A percentile compares a stretch with the other conserved stretches of the same genome.
These are phyloP conservation scores for Mycena chlorophos DNA, from an alignment of 768 basidiomycete species.

Conservation along the genomic window DNA sequence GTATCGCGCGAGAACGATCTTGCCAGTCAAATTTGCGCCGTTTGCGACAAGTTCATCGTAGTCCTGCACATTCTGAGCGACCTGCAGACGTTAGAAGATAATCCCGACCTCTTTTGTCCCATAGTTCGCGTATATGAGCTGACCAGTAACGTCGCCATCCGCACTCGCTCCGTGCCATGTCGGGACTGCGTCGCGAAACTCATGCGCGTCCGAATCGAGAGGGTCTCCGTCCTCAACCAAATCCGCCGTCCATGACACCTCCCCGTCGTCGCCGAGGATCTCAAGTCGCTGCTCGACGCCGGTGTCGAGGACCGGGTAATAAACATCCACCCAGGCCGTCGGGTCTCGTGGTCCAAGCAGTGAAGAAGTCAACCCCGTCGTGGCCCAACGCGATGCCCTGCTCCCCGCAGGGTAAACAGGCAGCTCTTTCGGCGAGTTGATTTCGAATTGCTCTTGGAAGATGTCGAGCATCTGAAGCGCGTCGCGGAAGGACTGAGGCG, in stretches of 20 bases:
- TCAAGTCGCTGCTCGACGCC: constrained; percentile 68
- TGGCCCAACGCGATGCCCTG: constrained; percentile 63
- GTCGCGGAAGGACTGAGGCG: constrained; percentile 56
- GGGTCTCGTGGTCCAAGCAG: constrained; percentile 44
- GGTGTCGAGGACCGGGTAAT: constrained; percentile 87
- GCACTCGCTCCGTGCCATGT: constrained; percentile 87
- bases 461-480: constrained; percentile 67
- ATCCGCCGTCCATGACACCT: constrained; percentile 65
- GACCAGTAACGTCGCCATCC: constrained; percentile 71
- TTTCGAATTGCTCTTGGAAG: constrained; percentile 66
- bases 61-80: constrained; percentile 30
- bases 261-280: constrained; percentile 59
- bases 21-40: constrained; percentile 75
- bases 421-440: constrained; percentile 37
- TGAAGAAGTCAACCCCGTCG: constrained; percentile 50
- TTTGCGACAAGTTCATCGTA: constrained; percentile 53
- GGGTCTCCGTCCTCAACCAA: constrained; percentile 71
- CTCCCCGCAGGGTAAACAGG: constrained; percentile 76
- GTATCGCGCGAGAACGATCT: constrained; percentile 79
- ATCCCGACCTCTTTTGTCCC: constrained; percentile 53
- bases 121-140: constrained; percentile 77
- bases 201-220: constrained; percentile 69
- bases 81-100: neutral
- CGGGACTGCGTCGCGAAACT: constrained; percentile 65
- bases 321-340: constrained; percentile 80